Percentiles rank a stretch among this genome's conserved stretches.
These are phyloP conservation scores for Blumeria graminis DNA, from an alignment of 2,329 filamentous ascomycete genomes.

Conservation along the genomic window DNA sequence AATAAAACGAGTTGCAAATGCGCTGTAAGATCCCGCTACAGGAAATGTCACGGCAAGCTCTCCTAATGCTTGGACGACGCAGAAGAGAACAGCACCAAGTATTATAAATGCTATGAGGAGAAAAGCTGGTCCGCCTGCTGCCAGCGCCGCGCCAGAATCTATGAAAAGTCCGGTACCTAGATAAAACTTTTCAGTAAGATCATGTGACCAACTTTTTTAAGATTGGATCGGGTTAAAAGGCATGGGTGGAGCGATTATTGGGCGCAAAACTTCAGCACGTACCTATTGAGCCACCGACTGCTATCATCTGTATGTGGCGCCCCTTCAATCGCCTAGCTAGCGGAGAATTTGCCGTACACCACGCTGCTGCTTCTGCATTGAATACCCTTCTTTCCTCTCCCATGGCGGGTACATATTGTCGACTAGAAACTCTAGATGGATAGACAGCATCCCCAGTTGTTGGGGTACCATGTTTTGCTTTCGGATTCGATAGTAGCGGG, in stretches of 20 bases:
- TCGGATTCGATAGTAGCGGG: constrained; percentile 9
- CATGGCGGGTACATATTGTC: constrained; percentile 5
- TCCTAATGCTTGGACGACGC: constrained; percentile 73
- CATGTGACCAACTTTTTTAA: neutral
- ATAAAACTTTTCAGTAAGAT: constrained; percentile 13
- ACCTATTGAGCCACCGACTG: constrained; percentile 80
- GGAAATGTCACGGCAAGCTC: constrained; percentile 83
- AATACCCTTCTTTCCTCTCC: constrained; percentile 20
- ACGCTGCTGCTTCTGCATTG: constrained; percentile 37
- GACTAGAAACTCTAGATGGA: constrained; percentile 5
- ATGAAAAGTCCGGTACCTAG: constrained; percentile 67
- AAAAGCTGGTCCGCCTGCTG: constrained; percentile 52
- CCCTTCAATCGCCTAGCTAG: constrained; percentile 57
- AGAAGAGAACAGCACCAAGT: constrained; percentile 70
- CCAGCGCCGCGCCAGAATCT: constrained; percentile 48
- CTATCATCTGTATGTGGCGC: constrained; percentile 89
- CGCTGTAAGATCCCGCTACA: constrained; percentile 83
- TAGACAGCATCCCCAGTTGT: constrained; percentile 10
- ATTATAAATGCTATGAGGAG: constrained; percentile 55
- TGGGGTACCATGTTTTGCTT: constrained; percentile 5
- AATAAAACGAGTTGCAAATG: constrained; percentile 80
- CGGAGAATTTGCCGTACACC: constrained; percentile 44
- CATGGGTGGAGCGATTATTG: neutral
- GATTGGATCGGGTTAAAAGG: neutral
- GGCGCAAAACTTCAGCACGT: constrained; percentile 7